phyloP scores from a whole-genome alignment of 441 rosid genomes.

The Adansonia gregorii region DNA sequence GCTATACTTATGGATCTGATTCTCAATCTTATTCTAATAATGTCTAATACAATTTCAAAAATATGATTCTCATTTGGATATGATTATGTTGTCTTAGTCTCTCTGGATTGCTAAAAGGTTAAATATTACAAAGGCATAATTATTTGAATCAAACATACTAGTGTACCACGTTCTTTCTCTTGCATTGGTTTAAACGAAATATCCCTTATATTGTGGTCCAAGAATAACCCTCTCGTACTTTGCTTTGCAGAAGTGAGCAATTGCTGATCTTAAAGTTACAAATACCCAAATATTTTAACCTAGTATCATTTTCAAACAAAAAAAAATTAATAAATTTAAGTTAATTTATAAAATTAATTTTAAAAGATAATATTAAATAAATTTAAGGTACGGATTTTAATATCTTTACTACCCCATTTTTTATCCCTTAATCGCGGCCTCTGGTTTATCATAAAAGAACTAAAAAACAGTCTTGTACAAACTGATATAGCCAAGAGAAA shows the following conservation, averaged over 20 bases:
- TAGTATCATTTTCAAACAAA: slow-evolving; percentile 30
- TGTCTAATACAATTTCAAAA: slow-evolving; percentile 21
- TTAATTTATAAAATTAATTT: no score
- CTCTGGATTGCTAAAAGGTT: background rate
- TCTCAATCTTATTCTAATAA: slow-evolving; percentile 5
- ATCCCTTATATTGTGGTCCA: slow-evolving; percentile 35
- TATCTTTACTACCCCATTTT: no score
- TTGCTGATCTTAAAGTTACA: slow-evolving; percentile 27
- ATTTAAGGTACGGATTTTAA: no score
- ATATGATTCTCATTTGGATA: slow-evolving; percentile 22
- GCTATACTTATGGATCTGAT: slow-evolving; percentile 11
- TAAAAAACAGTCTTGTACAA: slow-evolving; percentile 25
- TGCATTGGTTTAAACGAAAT: slow-evolving; percentile 35
- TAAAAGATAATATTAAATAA: no score
- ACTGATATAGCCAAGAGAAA: background rate
- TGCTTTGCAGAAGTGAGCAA: slow-evolving; percentile 30
- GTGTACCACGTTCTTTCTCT: background rate
- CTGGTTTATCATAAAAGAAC: no score
- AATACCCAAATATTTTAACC: slow-evolving; percentile 31
- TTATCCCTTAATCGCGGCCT: no score
- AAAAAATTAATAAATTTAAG: background rate
- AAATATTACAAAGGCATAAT: slow-evolving; percentile 12
- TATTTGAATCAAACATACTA: slow-evolving; percentile 21
- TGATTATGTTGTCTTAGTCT: background rate
- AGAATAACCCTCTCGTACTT: slow-evolving; percentile 5